phyloP scores from a whole-genome alignment of 495 filamentous ascomycete genomes.

The Chlorociboria aeruginascens region DNA sequence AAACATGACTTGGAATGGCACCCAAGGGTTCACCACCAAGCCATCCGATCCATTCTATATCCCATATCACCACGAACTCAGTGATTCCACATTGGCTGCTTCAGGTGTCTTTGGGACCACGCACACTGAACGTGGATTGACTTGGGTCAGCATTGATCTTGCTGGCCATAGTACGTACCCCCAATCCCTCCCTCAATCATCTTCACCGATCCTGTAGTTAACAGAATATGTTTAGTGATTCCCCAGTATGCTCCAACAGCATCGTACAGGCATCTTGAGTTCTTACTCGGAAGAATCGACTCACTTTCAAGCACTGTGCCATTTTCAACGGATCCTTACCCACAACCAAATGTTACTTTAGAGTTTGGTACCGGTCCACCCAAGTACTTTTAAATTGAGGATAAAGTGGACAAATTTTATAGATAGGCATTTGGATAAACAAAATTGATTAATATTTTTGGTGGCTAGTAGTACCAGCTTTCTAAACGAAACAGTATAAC shows the following conservation, averaged over 20 bases:
- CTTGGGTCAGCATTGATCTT: conserved; percentile 46
- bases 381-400: background rate
- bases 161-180: conserved; percentile 38
- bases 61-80: conserved; percentile 38
- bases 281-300: conserved; percentile 47
- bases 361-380: conserved; percentile 11
- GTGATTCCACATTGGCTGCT: conserved; percentile 23
- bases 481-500: no score
- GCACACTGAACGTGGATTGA: conserved; percentile 57
- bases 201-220: background rate
- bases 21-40: conserved; percentile 49
- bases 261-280: conserved; percentile 57
- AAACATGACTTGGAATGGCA: conserved; percentile 76
- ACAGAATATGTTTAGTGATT: conserved; percentile 18
- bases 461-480: no score
- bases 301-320: conserved; percentile 9
- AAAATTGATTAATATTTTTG: no score
- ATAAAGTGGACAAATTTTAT: no score
- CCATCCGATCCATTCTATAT: conserved; percentile 52
- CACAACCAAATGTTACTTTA: conserved; percentile 8
- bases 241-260: conserved; percentile 52
- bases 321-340: conserved; percentile 11
- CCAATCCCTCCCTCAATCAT: background rate
- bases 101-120: conserved; percentile 48
- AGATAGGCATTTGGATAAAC: no score